Evolutionary conservation across 495 filamentous ascomycete genomes (phyloP).

Genomic region (Trichocladium antarcticum): DNA sequence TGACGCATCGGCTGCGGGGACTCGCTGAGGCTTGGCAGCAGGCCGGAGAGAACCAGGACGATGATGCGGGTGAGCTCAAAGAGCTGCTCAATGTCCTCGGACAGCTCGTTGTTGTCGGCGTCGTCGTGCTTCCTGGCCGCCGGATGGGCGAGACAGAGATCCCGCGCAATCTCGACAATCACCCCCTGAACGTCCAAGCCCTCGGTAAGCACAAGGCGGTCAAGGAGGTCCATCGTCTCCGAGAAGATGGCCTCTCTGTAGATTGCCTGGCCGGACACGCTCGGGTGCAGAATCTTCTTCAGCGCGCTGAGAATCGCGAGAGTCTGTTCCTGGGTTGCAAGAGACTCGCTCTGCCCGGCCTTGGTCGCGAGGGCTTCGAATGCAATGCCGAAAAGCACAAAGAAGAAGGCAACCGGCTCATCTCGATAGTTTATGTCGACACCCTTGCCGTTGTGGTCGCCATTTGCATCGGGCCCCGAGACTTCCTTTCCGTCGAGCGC

Average conservation of each 20-base stretch:
- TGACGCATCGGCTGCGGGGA: constrained; percentile 57
- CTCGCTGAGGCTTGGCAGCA: constrained; percentile 79
- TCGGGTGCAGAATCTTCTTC: constrained; percentile 86
- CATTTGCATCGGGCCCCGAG: constrained; percentile 40
- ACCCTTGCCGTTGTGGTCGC: constrained; percentile 36
- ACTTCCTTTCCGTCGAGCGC: constrained; percentile 80
- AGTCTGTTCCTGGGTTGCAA: constrained; percentile 66
- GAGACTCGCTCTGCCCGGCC: constrained; percentile 53
- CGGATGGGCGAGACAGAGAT: constrained; percentile 80
- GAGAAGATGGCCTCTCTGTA: constrained; percentile 94
- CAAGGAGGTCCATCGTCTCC: constrained; percentile 91
- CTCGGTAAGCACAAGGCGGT: constrained; percentile 86
- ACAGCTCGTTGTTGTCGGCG: constrained; percentile 59
- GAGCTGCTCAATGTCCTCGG: constrained; percentile 94
- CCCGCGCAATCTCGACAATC: constrained; percentile 85
- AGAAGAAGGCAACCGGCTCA: constrained; percentile 97
- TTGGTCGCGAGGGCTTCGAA: constrained; percentile 88
- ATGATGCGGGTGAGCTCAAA: constrained; percentile 95
- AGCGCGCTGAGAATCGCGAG: constrained; percentile 82
- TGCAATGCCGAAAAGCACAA: constrained; percentile 90
- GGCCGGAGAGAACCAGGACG: constrained; percentile 75
- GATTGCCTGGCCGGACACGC: constrained; percentile 92
- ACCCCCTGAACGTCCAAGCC: constrained; percentile 78
- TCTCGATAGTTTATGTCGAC: constrained; percentile 93
- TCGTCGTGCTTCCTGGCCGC: constrained; percentile 63